These are phyloP conservation scores for Pseudocercospora vitis DNA, from an alignment of 2,329 filamentous ascomycete species.

Conservation along the genomic window DNA sequence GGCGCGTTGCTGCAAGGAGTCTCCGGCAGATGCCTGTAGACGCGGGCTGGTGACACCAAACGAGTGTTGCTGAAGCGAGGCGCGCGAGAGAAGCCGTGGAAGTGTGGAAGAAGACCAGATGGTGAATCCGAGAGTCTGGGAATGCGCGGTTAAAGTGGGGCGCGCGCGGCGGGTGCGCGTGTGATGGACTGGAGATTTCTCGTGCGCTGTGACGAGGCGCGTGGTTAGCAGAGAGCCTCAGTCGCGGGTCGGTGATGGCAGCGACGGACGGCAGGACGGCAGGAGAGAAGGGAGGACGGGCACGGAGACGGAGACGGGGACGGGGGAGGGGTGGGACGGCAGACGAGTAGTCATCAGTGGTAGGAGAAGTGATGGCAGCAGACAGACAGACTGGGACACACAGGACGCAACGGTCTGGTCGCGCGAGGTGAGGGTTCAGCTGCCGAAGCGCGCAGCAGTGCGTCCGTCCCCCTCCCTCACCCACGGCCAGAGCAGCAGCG, in stretches of 20 bases:
- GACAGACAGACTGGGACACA: no score
- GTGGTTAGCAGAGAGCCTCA: constrained; percentile 11
- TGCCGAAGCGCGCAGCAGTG: not conserved
- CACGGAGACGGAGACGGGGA: no score
- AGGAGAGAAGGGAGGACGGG: not conserved
- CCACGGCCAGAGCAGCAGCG: not conserved
- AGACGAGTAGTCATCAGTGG: no score
- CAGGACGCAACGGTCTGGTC: not conserved
- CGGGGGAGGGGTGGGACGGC: no score
- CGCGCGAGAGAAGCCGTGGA: constrained; percentile 8
- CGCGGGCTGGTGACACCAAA: constrained; percentile 9
- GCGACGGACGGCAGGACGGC: no score
- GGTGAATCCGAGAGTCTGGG: constrained; percentile 12
- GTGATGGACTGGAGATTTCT: not conserved
- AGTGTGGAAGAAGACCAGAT: constrained; percentile 9
- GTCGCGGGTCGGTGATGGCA: no score
- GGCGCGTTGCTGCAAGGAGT: constrained; percentile 11
- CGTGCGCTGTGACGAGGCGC: constrained; percentile 2
- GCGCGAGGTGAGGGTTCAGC: not conserved
- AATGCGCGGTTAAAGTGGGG: constrained; percentile 8
- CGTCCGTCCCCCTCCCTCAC: not conserved
- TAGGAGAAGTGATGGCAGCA: no score
- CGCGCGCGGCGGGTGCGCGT: not conserved
- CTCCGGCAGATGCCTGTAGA: constrained; percentile 9
- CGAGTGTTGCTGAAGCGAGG: constrained; percentile 9